phyloP scores from a whole-genome alignment of 441 rosid species.

The Jatropha podagrica region DNA sequence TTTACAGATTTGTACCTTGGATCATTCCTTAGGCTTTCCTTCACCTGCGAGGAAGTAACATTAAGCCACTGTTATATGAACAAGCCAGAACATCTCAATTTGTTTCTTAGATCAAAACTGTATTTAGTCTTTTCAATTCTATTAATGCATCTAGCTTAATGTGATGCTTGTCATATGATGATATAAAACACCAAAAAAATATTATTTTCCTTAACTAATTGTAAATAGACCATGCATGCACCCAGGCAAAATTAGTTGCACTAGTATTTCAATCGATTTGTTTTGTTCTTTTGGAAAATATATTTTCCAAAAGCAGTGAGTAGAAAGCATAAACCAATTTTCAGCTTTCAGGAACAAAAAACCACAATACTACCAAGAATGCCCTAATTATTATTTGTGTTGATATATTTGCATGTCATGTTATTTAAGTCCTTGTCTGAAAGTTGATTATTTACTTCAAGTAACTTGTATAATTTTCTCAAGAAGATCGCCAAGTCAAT shows the following conservation, averaged over 20 bases:
- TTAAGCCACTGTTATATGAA: background rate
- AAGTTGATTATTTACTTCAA: background rate
- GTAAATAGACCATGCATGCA: background rate
- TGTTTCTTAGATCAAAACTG: background rate
- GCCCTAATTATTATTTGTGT: too few species aligned
- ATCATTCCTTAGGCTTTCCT: slow-evolving; percentile 84
- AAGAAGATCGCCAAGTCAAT: background rate
- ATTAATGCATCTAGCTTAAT: background rate
- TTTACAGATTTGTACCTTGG: slow-evolving; percentile 76
- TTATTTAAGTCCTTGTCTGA: too few species aligned
- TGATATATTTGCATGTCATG: too few species aligned
- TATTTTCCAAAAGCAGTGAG: too few species aligned
- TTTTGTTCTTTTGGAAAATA: too few species aligned
- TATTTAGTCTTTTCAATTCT: background rate
- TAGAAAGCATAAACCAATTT: too few species aligned
- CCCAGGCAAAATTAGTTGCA: background rate
- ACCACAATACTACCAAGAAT: too few species aligned
- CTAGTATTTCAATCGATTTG: too few species aligned
- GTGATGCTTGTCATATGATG: background rate
- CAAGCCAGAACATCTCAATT: background rate
- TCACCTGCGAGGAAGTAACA: slow-evolving; percentile 50
- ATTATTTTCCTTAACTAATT: background rate
- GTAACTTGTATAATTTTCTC: background rate
- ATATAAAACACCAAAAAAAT: background rate
- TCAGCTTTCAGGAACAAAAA: too few species aligned